Conservation (phyloP, 1,284 basidiomycete genomes). For the Pseudozyma sp. region DNA sequence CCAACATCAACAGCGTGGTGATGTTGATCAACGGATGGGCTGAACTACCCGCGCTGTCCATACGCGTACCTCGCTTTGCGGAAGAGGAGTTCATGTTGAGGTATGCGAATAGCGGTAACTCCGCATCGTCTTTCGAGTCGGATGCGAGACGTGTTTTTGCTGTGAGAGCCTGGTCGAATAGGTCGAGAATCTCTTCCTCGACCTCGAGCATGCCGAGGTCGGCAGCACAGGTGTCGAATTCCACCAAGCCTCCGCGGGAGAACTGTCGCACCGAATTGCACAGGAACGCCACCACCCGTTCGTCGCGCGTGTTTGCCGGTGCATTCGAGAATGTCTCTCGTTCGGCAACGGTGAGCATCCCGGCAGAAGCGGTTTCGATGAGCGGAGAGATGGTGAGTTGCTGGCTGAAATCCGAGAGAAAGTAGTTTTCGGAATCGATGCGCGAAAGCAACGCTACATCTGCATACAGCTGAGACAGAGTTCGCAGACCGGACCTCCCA, state of each 20-base stretch:
- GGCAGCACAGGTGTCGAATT: conserved; percentile 68
- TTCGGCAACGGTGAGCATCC: conserved; percentile 72
- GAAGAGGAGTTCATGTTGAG: conserved; percentile 8
- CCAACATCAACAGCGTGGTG: conserved; percentile 73
- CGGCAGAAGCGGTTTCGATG: conserved; percentile 69
- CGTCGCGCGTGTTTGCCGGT: conserved; percentile 72
- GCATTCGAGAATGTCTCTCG: conserved; percentile 71
- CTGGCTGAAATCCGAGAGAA: conserved; percentile 68
- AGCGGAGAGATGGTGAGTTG: conserved; percentile 67
- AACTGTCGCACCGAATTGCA: conserved; percentile 69
- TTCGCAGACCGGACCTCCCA: conserved; percentile 48
- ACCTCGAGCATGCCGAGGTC: conserved; percentile 70
- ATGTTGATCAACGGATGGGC: conserved; percentile 49
- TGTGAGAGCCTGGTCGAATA: conserved; percentile 25
- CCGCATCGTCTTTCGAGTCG: conserved; percentile 1
- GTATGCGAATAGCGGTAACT: conserved; percentile 30
- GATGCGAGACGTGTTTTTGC: conserved; percentile 8
- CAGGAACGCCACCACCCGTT: conserved; percentile 69
- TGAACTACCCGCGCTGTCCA: conserved; percentile 9
- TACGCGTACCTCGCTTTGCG: background rate
- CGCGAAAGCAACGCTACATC: conserved; percentile 73
- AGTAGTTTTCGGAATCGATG: conserved; percentile 72
- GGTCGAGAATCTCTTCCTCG: conserved; percentile 23
- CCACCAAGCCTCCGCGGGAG: conserved; percentile 68
- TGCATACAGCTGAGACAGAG: conserved; percentile 70